These are phyloP conservation scores for Gymnopilus dilepis DNA, from an alignment of 768 basidiomycete species.

Conservation along the genomic window DNA sequence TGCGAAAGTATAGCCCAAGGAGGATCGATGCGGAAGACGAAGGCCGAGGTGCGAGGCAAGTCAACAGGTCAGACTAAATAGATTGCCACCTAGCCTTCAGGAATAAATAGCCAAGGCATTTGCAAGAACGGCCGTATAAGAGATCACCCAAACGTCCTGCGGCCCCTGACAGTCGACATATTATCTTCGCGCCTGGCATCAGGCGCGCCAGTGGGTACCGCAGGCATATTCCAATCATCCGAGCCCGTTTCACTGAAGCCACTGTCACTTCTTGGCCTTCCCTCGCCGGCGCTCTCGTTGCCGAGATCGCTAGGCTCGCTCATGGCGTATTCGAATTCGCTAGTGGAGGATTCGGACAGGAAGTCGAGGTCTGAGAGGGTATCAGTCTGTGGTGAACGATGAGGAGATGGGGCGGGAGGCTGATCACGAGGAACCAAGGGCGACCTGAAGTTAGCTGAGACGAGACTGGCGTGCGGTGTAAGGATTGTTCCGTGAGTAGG, in stretches of 20 bases:
- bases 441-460: background rate
- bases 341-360: constrained; percentile 24
- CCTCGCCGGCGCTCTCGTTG: constrained; percentile 19
- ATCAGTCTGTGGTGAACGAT: background rate
- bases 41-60: background rate
- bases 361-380: constrained; percentile 31
- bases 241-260: constrained; percentile 14
- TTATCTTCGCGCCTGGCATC: background rate
- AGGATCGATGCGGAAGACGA: background rate
- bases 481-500: background rate
- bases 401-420: constrained; percentile 2
- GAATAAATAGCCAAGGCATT: too few species aligned
- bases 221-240: background rate
- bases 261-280: constrained; percentile 25
- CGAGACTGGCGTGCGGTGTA: background rate
- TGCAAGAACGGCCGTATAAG: background rate
- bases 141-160: background rate
- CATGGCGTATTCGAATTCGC: constrained; percentile 14
- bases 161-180: background rate
- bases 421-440: background rate
- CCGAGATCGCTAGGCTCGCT: constrained; percentile 17
- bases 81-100: background rate
- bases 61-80: background rate
- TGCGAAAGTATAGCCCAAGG: background rate
- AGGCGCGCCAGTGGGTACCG: background rate